Percentiles rank a stretch among this genome's conserved stretches.
Conservation (phyloP, 768 basidiomycete species). For the Lactarius trivialis region DNA sequence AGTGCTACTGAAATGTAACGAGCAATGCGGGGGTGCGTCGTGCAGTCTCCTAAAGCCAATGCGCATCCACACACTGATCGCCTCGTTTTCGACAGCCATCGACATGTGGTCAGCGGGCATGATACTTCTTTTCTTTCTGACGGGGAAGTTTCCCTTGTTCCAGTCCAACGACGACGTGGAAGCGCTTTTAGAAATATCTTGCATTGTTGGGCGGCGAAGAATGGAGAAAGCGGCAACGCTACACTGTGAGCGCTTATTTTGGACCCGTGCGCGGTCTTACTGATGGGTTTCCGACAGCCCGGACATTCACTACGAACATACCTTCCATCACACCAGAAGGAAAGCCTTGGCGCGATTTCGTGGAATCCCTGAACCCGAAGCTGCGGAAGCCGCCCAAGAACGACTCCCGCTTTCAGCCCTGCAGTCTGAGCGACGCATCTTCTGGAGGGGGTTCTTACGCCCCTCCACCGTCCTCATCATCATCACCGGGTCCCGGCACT, state of each 20-base stretch:
- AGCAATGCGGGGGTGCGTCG: constrained; percentile 81
- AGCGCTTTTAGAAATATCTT: constrained; percentile 90
- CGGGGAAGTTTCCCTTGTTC: constrained; percentile 89
- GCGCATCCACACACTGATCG: constrained; percentile 9
- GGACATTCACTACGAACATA: constrained; percentile 86
- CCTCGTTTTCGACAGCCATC: constrained; percentile 54
- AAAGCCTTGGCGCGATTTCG: constrained; percentile 64
- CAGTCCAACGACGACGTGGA: constrained; percentile 92
- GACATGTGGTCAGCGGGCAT: constrained; percentile 95
- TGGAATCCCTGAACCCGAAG: constrained; percentile 71
- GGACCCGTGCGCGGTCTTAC: neutral
- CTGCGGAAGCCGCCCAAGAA: constrained; percentile 46
- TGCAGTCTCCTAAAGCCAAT: neutral
- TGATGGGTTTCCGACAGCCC: constrained; percentile 45
- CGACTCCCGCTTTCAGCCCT: constrained; percentile 51
- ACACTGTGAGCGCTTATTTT: constrained; percentile 54
- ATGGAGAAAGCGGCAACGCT: constrained; percentile 84
- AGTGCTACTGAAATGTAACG: constrained; percentile 87
- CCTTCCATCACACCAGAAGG: constrained; percentile 66
- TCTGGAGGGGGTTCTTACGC: constrained; percentile 27
- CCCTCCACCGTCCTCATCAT: constrained; percentile 26
- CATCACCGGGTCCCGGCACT: constrained; percentile 22
- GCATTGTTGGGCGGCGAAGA: constrained; percentile 71
- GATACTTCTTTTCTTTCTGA: constrained; percentile 88
- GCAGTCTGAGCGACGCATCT: constrained; percentile 27